Evolutionary conservation across 2,329 filamentous ascomycete species (phyloP).

Genomic region (Ascosphaera apis): DNA sequence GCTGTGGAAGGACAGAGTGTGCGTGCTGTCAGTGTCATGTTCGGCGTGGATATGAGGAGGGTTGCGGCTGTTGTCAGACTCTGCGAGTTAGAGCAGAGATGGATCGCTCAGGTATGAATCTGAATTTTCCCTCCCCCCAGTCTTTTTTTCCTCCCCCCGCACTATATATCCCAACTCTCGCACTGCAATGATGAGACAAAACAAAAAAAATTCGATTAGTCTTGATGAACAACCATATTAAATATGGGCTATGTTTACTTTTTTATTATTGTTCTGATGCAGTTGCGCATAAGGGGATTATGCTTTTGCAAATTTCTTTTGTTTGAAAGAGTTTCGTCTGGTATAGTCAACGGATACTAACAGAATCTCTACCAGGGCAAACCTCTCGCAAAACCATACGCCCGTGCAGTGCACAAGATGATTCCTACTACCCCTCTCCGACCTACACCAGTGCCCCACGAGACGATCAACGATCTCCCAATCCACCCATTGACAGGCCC

Average conservation of each 20-base stretch:
- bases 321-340: too few relatives aligned
- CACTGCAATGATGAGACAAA: constrained; percentile 41
- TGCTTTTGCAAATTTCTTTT: background rate
- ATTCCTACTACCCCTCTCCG: constrained; percentile 41
- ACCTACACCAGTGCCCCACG: constrained; percentile 25
- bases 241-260: background rate
- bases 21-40: constrained; percentile 52
- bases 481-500: constrained; percentile 31
- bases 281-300: too few relatives aligned
- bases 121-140: constrained; percentile 1
- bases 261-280: too few relatives aligned
- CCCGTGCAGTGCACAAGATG: constrained; percentile 55
- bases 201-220: constrained; percentile 77
- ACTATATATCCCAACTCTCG: constrained; percentile 2
- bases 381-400: constrained; percentile 52
- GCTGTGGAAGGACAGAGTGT: constrained; percentile 43
- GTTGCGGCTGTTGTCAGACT: constrained; percentile 69
- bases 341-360: constrained; percentile 6
- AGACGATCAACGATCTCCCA: constrained; percentile 41
- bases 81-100: constrained; percentile 65
- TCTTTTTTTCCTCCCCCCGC: constrained; percentile 1
- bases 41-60: constrained; percentile 58
- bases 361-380: constrained; percentile 37
- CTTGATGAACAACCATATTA: constrained; percentile 49
- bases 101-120: constrained; percentile 47